Base-by-base conservation (phyloP, 1,284 basidiomycete genomes). In the Ceratobasidium sp. region DNA sequence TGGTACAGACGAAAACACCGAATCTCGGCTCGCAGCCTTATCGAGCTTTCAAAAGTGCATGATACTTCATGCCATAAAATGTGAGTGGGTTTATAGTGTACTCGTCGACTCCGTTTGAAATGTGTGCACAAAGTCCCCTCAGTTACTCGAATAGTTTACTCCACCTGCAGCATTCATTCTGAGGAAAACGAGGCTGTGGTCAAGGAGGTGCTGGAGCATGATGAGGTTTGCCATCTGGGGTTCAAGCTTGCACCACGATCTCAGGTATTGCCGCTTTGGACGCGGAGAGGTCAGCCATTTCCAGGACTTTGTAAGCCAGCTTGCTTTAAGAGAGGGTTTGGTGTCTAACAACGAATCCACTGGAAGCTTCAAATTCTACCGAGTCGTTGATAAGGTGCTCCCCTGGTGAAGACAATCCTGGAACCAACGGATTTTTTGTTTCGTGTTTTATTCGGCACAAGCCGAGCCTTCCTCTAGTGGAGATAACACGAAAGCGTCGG, bases 361-460 rank as follows among this genome's bases (percentile, higher is more conserved):
- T 59, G 35, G 55, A 73, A 72, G 26, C 28, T 67, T 43, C 76
- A 90, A 91, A 82, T 6, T 81, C 90, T 75, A 90, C 93, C 1
- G 83, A 86, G 7, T 87, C 89, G 1, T 82, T 97, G 23, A 82
- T 98, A 46, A 88, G 96, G n/a, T 98, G 95, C 81, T 85, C 87
- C 28, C 93, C 95, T 0, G 90, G 88, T 44, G 92, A 92, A 74
- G 95, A 98, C 79, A 47, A 14, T 5, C 64, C 64, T 26, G 88
- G 87, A 49, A 98, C 95, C 18, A 98, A 98, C 79, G 96, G 96
- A 0, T 98, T 98, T 83, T 98, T 98, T 77, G 95, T 98, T 23
- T 89, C 93, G 30, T 93, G 94, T 80, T 95, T 97, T 79, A 83
- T 93, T 54, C 84, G 83, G 72, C 76, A 72, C 41, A 71, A 14